Conservation (phyloP, 257 asterid species). For the Solanum dulcamara region DNA sequence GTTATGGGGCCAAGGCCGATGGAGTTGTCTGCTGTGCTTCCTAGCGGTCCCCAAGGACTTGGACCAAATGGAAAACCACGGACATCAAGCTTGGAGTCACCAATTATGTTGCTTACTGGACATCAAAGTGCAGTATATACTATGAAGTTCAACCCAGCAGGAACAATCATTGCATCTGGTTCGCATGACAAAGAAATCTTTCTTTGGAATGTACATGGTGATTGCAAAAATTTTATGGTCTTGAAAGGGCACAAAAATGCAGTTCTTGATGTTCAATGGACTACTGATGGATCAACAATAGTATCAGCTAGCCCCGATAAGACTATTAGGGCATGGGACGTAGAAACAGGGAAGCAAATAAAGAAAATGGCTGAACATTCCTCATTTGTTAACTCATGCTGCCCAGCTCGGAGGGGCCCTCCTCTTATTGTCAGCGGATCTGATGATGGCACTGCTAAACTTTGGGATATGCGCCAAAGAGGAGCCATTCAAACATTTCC, state of each 20-base stretch:
- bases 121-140: constrained; percentile 90
- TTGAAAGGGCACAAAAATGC: constrained; percentile 95
- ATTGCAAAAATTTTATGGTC: constrained; percentile 87
- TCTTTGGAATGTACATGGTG: constrained; percentile 77
- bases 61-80: constrained; percentile 59
- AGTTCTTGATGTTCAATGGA: constrained; percentile 90
- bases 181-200: constrained; percentile 90
- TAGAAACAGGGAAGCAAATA: constrained; percentile 82
- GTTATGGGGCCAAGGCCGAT: constrained; percentile 76
- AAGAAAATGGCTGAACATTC: constrained; percentile 95
- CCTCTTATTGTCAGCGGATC: constrained; percentile 97
- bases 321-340: constrained; percentile 95
- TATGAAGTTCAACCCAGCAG: constrained; percentile 87
- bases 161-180: constrained; percentile 83
- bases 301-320: constrained; percentile 93
- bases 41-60: constrained; percentile 27
- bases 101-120: constrained; percentile 79
- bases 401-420: constrained; percentile 91
- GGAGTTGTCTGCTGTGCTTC: constrained; percentile 40
- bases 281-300: constrained; percentile 74
- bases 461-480: constrained; percentile 98
- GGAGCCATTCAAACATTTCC: constrained; percentile 95
- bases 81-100: constrained; percentile 79
- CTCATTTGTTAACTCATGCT: constrained; percentile 77
- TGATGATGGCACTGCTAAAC: constrained; percentile 95